A percentile compares a stretch with the other conserved stretches of the same genome.
Evolutionary conservation across 2,329 filamentous ascomycete species (phyloP).

Genomic region (Ophiocordyceps unilateralis): DNA sequence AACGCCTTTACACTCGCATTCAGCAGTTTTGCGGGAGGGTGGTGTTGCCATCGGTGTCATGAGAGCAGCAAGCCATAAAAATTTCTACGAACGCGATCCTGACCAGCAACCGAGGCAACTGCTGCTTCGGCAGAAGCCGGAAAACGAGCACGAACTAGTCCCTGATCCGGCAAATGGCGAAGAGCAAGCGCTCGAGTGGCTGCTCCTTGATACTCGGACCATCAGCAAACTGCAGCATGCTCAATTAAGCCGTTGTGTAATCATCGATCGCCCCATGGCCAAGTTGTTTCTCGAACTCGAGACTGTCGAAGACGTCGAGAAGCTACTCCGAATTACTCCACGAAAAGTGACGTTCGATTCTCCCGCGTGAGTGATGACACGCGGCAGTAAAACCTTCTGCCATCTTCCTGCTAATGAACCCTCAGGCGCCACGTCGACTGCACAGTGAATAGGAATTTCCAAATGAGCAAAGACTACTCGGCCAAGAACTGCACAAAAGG

Average conservation of each 20-base stretch:
- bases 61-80: slow-evolving; percentile 10
- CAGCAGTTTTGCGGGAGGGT: background rate
- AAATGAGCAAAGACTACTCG: background rate
- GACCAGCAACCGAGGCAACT: background rate
- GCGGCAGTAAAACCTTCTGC: background rate
- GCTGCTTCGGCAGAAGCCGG: slow-evolving; percentile 1
- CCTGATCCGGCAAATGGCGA: background rate
- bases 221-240: slow-evolving; percentile 4
- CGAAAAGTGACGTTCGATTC: background rate
- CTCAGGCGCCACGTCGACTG: background rate
- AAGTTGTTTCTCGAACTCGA: background rate
- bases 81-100: slow-evolving; percentile 1
- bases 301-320: background rate
- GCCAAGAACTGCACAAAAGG: background rate
- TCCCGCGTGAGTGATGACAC: background rate
- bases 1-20: background rate
- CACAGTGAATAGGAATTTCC: background rate
- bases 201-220: slow-evolving; percentile 2
- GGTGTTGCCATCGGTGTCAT: slow-evolving; percentile 3
- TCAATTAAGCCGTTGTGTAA: slow-evolving; percentile 3
- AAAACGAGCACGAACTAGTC: slow-evolving; percentile 1
- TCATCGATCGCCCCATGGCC: slow-evolving; percentile 8
- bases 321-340: background rate
- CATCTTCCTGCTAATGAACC: background rate
- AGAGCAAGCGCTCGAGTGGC: slow-evolving; percentile 1